phyloP scores from a whole-genome alignment of 306 rosid genomes.

The Cucurbita pepo region DNA sequence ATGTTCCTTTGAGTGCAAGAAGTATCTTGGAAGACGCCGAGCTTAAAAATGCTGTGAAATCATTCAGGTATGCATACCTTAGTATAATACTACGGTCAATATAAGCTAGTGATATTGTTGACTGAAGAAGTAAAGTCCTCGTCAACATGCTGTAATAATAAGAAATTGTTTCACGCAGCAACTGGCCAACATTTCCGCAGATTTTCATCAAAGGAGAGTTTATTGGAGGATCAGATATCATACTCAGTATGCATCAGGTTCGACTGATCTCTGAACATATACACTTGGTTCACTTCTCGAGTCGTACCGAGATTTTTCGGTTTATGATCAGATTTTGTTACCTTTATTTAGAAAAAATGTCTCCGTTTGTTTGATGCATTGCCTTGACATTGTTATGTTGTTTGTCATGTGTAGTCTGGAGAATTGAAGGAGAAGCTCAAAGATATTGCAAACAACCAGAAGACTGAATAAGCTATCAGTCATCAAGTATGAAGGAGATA shows the following conservation, averaged over 20 bases:
- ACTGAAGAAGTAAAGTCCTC: too few species aligned
- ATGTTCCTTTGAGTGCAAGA: slow-evolving; percentile 71
- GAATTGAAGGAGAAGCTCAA: slow-evolving; percentile 45
- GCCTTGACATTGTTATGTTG: slow-evolving; percentile 2
- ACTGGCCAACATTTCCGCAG: slow-evolving; percentile 90
- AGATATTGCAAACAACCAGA: slow-evolving; percentile 15
- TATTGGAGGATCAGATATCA: slow-evolving; percentile 77
- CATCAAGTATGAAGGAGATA: neutral
- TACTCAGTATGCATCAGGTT: slow-evolving; percentile 83
- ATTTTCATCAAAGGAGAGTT: slow-evolving; percentile 89
- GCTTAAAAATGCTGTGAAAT: slow-evolving; percentile 75
- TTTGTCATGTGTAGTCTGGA: slow-evolving; percentile 36
- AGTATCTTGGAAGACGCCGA: slow-evolving; percentile 74
- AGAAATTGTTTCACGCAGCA: slow-evolving; percentile 21
- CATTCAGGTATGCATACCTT: slow-evolving; percentile 38
- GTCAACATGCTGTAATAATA: neutral
- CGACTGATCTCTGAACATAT: neutral
- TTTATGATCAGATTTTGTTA: neutral
- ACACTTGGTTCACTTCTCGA: neutral
- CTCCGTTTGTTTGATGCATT: slow-evolving; percentile 3
- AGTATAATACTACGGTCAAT: neutral
- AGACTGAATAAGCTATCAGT: slow-evolving; percentile 12
- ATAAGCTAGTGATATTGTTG: neutral
- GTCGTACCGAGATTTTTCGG: neutral
- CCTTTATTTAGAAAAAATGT: neutral